A percentile compares a stretch with the other conserved stretches of the same genome.
These are phyloP conservation scores for Hordeum pubiflorum DNA, from an alignment of 202 grass and related monocot species.

Conservation along the genomic window DNA sequence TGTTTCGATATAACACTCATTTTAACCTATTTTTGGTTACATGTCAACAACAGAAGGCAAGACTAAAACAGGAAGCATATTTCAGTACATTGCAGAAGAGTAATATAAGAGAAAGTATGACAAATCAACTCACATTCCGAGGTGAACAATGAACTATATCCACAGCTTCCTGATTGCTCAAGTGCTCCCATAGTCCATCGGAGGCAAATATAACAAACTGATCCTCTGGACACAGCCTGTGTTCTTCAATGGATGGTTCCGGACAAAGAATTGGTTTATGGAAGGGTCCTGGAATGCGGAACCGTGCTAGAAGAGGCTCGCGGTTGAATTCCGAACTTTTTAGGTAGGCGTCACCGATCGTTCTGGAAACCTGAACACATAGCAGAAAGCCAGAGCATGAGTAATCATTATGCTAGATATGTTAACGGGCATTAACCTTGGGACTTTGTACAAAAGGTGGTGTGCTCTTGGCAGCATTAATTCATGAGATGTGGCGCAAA, in stretches of 20 bases:
- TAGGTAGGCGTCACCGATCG: constrained; percentile 56
- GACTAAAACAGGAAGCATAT: not conserved
- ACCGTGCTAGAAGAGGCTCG: constrained; percentile 35
- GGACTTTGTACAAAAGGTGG: not conserved
- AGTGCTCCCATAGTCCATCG: constrained; percentile 57
- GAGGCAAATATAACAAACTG: constrained; percentile 67
- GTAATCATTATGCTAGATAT: not conserved
- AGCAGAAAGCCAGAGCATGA: not conserved
- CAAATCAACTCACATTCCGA: constrained; percentile 36
- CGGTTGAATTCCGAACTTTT: constrained; percentile 55
- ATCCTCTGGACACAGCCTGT: constrained; percentile 38
- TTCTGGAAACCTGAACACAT: constrained; percentile 42
- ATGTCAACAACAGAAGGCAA: not conserved
- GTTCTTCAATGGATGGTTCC: constrained; percentile 41
- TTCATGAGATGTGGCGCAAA: not conserved
- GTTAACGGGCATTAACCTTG: not conserved
- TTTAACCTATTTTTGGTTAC: not conserved
- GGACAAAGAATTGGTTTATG: constrained; percentile 44
- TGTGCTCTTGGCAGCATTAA: not conserved
- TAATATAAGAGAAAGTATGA: not conserved
- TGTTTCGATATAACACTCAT: not conserved
- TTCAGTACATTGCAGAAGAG: not conserved
- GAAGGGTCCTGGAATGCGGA: constrained; percentile 42
- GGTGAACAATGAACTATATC: constrained; percentile 39
- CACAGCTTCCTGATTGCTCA: constrained; percentile 52